Evolutionary conservation across 768 basidiomycete species (phyloP), one percentile per base, ranked within the genome.

Genomic region (Paxillus rubicundulus): DNA sequence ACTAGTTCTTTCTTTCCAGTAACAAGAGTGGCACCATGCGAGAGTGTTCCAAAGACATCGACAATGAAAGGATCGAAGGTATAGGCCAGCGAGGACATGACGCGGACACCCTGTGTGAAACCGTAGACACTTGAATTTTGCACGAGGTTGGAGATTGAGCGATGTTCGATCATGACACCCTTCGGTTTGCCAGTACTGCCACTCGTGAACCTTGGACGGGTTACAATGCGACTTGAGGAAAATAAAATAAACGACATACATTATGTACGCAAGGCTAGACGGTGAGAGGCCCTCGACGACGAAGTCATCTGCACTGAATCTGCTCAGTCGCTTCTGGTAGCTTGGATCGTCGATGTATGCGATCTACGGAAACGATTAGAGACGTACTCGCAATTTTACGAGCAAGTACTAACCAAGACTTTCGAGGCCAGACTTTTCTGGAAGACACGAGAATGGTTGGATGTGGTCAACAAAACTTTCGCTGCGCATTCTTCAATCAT

Each of bases 281-380:
- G 69, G 54, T 4, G 56, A 52, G 37, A 62, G 51, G 1, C 56
- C 57, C 47, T 64, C 54, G 4, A 62, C 53, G 13, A 59, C 52
- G 6, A 62, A 54, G 50, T 64, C 46, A 17, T 65, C 64, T 9
- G 55, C 21, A 21, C 17, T 45, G 45, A 55, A 50, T 41, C 52
- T 53, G 17, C 14, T 46, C 9, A 68, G 47, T 14, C 60, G 61
- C 42, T 52, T 68, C 24, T 57, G 62, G 47, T 63, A 68, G 49
- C 57, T 62, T 12, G 67, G 44, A 16, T 68, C 67, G 39, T 68
- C 62, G 34, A 67, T 68, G 17, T 67, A 64, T 1, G 55, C 64
- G 7, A 67, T 58, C 65, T 67, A 28, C 14, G 17, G 13, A 13
- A 10, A 20, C 2, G 34, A 2, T 60, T 8, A 54, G 49, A 49